phyloP scores from a whole-genome alignment of 495 filamentous ascomycete species.

The Darksidea phi region DNA sequence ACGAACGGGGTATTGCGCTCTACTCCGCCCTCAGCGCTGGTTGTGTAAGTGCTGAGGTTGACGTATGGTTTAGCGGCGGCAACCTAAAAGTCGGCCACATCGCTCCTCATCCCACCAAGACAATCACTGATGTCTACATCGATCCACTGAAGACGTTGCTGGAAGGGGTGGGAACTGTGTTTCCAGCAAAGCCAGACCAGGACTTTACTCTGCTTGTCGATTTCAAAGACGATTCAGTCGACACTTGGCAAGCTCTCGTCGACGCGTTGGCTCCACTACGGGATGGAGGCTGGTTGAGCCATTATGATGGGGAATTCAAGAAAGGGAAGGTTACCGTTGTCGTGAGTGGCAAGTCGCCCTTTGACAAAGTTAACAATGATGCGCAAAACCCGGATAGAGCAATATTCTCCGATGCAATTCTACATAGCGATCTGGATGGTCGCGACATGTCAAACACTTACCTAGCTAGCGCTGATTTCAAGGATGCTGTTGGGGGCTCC shows the following conservation, averaged over 20 bases:
- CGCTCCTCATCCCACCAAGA: slow-evolving; percentile 52
- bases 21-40: slow-evolving; percentile 36
- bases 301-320: slow-evolving; percentile 54
- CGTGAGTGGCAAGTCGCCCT: slow-evolving; percentile 76
- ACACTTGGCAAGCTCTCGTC: slow-evolving; percentile 42
- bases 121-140: slow-evolving; percentile 65
- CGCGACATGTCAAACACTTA: slow-evolving; percentile 6
- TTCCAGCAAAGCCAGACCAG: slow-evolving; percentile 57
- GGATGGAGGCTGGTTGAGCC: slow-evolving; percentile 59
- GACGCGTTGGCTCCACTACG: slow-evolving; percentile 63
- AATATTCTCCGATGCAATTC: slow-evolving; percentile 8
- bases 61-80: slow-evolving; percentile 28
- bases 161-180: slow-evolving; percentile 57
- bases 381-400: slow-evolving; percentile 4
- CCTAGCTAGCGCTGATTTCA: slow-evolving; percentile 5
- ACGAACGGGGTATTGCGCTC: slow-evolving; percentile 24
- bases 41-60: slow-evolving; percentile 40
- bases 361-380: slow-evolving; percentile 48
- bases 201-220: slow-evolving; percentile 72
- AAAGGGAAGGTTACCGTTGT: slow-evolving; percentile 71
- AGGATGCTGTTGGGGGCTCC: no score
- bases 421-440: background rate
- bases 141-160: slow-evolving; percentile 61
- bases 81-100: slow-evolving; percentile 60
- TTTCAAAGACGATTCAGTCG: slow-evolving; percentile 51